A percentile compares a stretch with the other conserved stretches of the same genome.
Evolutionary conservation across 1,284 basidiomycete genomes (phyloP).

Genomic region (Pseudozyma flocculosa): DNA sequence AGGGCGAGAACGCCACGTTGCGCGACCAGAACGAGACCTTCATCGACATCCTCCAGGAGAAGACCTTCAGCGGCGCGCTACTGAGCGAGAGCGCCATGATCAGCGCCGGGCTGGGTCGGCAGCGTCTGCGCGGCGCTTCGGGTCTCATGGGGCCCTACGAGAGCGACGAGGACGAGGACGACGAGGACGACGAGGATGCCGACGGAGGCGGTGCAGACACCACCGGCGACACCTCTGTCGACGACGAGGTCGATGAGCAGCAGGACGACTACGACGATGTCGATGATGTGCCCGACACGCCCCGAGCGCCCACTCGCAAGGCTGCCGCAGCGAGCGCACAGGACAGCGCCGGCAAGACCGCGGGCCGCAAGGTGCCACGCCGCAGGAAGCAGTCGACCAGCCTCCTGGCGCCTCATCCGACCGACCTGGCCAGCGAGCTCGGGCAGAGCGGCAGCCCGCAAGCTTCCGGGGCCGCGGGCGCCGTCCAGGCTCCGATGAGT

Average conservation of each 20-base stretch:
- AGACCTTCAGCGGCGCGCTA: constrained; percentile 45
- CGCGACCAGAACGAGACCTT: constrained; percentile 45
- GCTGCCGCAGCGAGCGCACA: too few relatives aligned
- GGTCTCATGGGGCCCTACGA: constrained; percentile 25
- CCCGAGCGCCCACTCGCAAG: constrained; percentile 13
- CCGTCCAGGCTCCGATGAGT: constrained; percentile 7
- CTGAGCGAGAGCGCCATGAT: constrained; percentile 44
- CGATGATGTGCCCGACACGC: constrained; percentile 45
- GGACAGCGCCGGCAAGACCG: constrained; percentile 6
- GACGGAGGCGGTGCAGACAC: constrained; percentile 9
- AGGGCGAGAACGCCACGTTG: constrained; percentile 25
- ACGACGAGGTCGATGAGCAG: too few relatives aligned
- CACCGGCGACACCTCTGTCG: constrained; percentile 16
- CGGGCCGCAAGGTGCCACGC: constrained; percentile 8
- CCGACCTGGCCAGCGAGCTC: constrained; percentile 69
- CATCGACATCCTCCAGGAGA: constrained; percentile 46
- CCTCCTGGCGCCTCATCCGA: constrained; percentile 7
- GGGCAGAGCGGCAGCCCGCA: constrained; percentile 76
- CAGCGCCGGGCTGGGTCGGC: constrained; percentile 10
- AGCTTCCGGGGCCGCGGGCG: constrained; percentile 66
- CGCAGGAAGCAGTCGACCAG: constrained; percentile 4
- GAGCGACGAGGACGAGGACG: constrained; percentile 21
- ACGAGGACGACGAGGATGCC: constrained; percentile 12
- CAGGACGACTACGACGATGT: constrained; percentile 39
- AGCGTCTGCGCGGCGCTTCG: constrained; percentile 8